phyloP scores from a whole-genome alignment of 805 yeast genomes.

The Lachancea mirantina region DNA sequence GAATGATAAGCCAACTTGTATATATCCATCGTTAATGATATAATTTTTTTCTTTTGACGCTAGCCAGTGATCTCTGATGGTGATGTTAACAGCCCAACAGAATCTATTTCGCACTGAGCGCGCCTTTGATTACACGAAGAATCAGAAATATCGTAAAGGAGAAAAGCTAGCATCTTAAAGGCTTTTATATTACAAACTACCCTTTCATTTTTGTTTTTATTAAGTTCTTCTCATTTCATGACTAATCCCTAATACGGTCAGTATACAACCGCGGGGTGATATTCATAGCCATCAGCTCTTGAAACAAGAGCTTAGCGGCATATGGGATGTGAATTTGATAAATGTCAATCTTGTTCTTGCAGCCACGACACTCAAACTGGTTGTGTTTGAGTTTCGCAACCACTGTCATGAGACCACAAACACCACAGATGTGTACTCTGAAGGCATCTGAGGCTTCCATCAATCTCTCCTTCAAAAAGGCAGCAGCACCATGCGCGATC shows the following conservation, averaged over 20 bases:
- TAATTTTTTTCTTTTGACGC: too few species aligned
- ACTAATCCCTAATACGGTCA: constrained; percentile 53
- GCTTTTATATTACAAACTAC: constrained; percentile 3
- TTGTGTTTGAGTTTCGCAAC: constrained; percentile 96
- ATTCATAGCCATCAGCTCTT: constrained; percentile 99
- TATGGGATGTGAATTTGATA: constrained; percentile 97
- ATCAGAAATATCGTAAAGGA: too few species aligned
- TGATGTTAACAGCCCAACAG: too few species aligned
- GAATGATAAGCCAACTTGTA: too few species aligned
- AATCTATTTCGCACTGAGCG: too few species aligned
- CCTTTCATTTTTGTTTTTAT: neutral
- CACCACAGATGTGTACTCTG: constrained; percentile 96
- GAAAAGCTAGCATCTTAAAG: too few species aligned
- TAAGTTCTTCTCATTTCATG: constrained; percentile 2
- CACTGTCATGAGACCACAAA: constrained; percentile 97
- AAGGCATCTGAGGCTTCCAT: constrained; percentile 99
- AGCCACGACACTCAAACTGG: constrained; percentile 96
- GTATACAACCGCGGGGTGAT: constrained; percentile 95
- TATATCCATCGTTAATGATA: too few species aligned
- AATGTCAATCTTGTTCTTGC: constrained; percentile 96
- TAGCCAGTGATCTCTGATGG: too few species aligned
- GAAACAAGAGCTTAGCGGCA: constrained; percentile 96
- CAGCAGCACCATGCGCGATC: constrained; percentile 99
- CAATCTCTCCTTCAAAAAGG: constrained; percentile 92
- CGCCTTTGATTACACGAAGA: too few species aligned